Conservation (phyloP, 2,329 filamentous ascomycete species). For the Aureobasidium mangrovei region DNA sequence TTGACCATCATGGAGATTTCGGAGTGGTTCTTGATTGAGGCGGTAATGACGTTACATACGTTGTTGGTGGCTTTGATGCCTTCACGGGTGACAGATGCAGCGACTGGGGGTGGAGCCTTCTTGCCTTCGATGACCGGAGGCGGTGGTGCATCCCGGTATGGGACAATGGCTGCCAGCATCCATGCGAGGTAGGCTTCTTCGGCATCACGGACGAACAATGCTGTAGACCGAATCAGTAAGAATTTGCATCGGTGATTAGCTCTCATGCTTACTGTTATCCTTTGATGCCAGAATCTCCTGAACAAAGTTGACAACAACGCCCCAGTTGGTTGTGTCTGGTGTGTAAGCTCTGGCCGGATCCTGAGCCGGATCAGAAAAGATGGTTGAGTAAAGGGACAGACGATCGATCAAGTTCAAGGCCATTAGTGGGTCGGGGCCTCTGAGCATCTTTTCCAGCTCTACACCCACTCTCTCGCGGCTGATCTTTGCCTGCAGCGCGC, state of each 20-base stretch:
- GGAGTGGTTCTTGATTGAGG: slow-evolving; percentile 52
- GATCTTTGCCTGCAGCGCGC: slow-evolving; percentile 77
- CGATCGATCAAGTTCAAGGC: slow-evolving; percentile 58
- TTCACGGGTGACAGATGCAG: slow-evolving; percentile 59
- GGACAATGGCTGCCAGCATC: slow-evolving; percentile 64
- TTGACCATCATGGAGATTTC: slow-evolving; percentile 57
- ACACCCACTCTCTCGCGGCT: slow-evolving; percentile 81
- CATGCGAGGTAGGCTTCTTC: slow-evolving; percentile 66
- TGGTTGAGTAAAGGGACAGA: slow-evolving; percentile 59
- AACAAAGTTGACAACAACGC: slow-evolving; percentile 55
- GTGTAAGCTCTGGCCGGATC: slow-evolving; percentile 38
- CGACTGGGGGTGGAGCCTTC: slow-evolving; percentile 50
- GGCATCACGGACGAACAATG: slow-evolving; percentile 47
- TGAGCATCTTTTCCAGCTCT: slow-evolving; percentile 87
- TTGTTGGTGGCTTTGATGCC: slow-evolving; percentile 75
- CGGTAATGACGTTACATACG: slow-evolving; percentile 57
- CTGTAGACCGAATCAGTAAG: too few relatives aligned
- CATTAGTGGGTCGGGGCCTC: slow-evolving; percentile 55
- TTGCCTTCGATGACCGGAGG: slow-evolving; percentile 33
- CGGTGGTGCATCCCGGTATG: slow-evolving; percentile 54
- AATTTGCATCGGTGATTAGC: too few relatives aligned
- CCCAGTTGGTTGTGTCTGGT: slow-evolving; percentile 55
- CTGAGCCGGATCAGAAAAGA: slow-evolving; percentile 60
- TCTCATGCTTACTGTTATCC: neutral
- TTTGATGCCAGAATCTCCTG: slow-evolving; percentile 38